Percentiles rank a stretch among this genome's conserved stretches.
Evolutionary conservation across 306 rosid species (phyloP).

Genomic region (Glycine tomentella): DNA sequence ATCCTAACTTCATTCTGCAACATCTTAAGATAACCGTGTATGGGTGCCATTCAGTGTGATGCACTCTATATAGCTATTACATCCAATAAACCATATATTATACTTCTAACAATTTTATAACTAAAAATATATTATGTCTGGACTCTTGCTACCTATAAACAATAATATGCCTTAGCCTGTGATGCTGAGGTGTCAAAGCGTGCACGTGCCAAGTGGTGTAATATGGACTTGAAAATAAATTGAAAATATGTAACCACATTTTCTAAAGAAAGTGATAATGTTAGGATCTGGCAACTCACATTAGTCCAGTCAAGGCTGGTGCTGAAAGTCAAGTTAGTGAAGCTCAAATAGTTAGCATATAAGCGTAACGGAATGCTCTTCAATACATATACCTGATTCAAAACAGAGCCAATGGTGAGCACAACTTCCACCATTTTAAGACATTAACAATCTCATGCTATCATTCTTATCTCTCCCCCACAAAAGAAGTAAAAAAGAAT

Average conservation of each 20-base stretch:
- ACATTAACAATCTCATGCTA: neutral
- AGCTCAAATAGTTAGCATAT: constrained; percentile 58
- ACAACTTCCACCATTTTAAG: constrained; percentile 21
- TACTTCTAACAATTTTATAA: neutral
- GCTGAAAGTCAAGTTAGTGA: constrained; percentile 56
- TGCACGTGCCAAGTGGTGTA: neutral
- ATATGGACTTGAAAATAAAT: neutral
- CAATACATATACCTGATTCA: constrained; percentile 66
- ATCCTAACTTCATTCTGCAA: constrained; percentile 21
- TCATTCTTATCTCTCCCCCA: neutral
- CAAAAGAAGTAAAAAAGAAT: neutral
- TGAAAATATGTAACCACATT: neutral
- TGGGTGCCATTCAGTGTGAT: constrained; percentile 1
- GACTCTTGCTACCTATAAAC: neutral
- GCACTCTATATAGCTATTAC: neutral
- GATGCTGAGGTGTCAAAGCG: neutral
- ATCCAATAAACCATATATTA: neutral
- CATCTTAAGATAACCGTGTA: constrained; percentile 8
- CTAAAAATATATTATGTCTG: neutral
- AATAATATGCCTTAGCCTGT: neutral
- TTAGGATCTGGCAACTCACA: constrained; percentile 56
- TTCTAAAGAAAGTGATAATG: constrained; percentile 8
- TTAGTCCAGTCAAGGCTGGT: constrained; percentile 72
- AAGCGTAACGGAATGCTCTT: constrained; percentile 74
- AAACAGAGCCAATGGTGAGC: constrained; percentile 34